Conservation (phyloP, 1,139 yeast species). For the Saccharomycopsis hybrid region DNA sequence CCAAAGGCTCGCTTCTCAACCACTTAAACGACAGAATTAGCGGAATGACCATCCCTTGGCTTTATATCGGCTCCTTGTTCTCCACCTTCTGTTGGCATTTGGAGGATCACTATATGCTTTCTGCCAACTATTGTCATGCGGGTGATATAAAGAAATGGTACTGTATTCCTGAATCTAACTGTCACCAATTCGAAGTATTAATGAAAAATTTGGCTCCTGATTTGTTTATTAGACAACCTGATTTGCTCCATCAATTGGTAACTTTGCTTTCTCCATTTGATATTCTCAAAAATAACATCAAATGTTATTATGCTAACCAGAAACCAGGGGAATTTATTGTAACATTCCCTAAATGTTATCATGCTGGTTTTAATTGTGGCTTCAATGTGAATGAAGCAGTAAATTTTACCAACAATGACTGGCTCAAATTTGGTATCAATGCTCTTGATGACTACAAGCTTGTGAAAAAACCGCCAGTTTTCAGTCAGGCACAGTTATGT, state of each 20-base stretch:
- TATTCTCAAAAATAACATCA: slow-evolving; percentile 46
- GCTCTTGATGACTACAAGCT: slow-evolving; percentile 51
- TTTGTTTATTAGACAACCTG: slow-evolving; percentile 79
- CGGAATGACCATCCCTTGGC: slow-evolving; percentile 83
- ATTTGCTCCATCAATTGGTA: slow-evolving; percentile 78
- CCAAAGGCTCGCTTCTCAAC: slow-evolving; percentile 57
- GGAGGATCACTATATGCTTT: slow-evolving; percentile 72
- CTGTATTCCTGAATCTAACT: slow-evolving; percentile 55
- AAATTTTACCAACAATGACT: slow-evolving; percentile 62
- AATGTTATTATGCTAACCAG: slow-evolving; percentile 70
- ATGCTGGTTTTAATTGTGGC: slow-evolving; percentile 76
- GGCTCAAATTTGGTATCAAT: slow-evolving; percentile 59
- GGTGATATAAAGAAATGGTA: slow-evolving; percentile 79
- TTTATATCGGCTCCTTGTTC: slow-evolving; percentile 65
- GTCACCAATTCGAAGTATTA: slow-evolving; percentile 47
- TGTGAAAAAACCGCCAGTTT: slow-evolving; percentile 53
- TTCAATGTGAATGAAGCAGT: slow-evolving; percentile 78
- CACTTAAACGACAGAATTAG: slow-evolving; percentile 57
- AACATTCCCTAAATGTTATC: slow-evolving; percentile 73
- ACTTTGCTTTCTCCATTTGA: slow-evolving; percentile 69
- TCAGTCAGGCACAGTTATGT: slow-evolving; percentile 29
- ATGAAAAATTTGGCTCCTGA: slow-evolving; percentile 69
- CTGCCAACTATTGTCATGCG: slow-evolving; percentile 71
- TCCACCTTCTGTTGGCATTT: slow-evolving; percentile 85
- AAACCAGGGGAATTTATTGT: slow-evolving; percentile 71